Evolutionary conservation across 345 rosid genomes (phyloP).

Genomic region (Nasturtium officinale): DNA sequence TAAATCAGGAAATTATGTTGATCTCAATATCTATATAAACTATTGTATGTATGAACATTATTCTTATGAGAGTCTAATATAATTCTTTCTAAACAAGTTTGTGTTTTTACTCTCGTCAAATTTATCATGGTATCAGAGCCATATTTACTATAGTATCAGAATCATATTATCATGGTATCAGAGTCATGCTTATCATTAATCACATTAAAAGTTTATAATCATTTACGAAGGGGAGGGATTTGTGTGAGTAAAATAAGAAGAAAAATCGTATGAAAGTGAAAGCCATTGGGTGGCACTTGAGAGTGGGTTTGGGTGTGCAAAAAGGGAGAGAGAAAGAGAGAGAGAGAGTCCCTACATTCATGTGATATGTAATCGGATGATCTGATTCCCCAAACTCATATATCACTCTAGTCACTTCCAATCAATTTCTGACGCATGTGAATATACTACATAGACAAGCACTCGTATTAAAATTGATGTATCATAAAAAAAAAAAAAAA

Average conservation of each 20-base stretch:
- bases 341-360: slow-evolving; percentile 11
- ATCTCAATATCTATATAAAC: too few species aligned
- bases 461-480: neutral
- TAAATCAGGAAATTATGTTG: too few species aligned
- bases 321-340: neutral
- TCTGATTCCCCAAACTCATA: slow-evolving; percentile 10
- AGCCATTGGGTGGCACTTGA: slow-evolving; percentile 24
- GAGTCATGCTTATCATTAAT: too few species aligned
- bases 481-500: neutral
- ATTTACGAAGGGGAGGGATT: neutral
- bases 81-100: too few species aligned
- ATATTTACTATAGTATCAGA: too few species aligned
- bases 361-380: slow-evolving; percentile 25
- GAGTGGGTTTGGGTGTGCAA: slow-evolving; percentile 32
- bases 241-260: neutral
- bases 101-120: too few species aligned
- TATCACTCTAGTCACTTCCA: slow-evolving; percentile 11
- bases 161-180: too few species aligned
- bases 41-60: too few species aligned
- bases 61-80: too few species aligned
- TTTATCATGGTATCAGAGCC: too few species aligned
- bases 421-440: slow-evolving; percentile 26
- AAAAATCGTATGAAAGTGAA: slow-evolving; percentile 24
- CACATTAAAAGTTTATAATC: neutral
- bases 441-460: neutral